A percentile compares a stretch with the other conserved stretches of the same genome.
Conservation (phyloP, 2,329 filamentous ascomycete genomes). For the Fusarium subglutinans region DNA sequence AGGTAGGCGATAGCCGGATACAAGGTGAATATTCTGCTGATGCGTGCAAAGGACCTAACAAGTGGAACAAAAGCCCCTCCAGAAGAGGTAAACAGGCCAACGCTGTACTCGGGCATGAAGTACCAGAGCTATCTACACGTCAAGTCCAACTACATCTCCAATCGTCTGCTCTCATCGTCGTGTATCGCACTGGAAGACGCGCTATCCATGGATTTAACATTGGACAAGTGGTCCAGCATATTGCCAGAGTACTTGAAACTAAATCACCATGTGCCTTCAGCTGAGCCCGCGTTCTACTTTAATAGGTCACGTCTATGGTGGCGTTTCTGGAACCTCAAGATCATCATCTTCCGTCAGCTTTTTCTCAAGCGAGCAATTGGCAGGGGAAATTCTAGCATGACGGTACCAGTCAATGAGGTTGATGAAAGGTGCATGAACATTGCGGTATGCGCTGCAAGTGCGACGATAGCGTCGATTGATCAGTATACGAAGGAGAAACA, state of each 20-base stretch:
- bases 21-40: not conserved
- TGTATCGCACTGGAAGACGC: not conserved
- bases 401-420: not conserved
- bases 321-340: not conserved
- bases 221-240: not conserved
- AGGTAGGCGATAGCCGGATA: not conserved
- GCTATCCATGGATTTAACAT: not conserved
- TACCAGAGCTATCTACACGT: not conserved
- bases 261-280: not conserved
- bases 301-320: not conserved
- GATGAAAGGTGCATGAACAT: not conserved
- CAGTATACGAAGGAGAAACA: not conserved
- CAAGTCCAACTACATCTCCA: not conserved
- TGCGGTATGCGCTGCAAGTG: not conserved
- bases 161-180: not conserved
- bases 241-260: not conserved
- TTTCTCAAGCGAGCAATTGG: not conserved
- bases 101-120: not conserved
- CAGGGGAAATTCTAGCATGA: rapidly evolving
- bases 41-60: not conserved
- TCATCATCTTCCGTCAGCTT: not conserved
- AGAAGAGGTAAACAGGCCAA: not conserved
- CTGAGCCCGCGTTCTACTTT: not conserved
- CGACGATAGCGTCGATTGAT: not conserved
- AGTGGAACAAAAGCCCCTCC: not conserved